Conservation (phyloP, 2,329 filamentous ascomycete species). For the Aspergillus floridensis region DNA sequence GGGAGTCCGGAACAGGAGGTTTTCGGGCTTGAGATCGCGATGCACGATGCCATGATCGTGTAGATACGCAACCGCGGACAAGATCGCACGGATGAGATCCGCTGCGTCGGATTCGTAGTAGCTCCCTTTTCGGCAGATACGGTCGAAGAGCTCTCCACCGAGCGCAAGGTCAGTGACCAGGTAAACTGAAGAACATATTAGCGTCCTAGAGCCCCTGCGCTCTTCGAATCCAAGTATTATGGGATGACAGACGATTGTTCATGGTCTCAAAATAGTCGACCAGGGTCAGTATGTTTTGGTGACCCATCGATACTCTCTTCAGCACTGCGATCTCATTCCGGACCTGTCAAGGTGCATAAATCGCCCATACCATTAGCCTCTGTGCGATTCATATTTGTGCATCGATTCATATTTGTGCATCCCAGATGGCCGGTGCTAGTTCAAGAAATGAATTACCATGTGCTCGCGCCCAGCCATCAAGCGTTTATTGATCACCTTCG, state of each 20-base stretch:
- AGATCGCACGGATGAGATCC: conserved; percentile 87
- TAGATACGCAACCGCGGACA: conserved; percentile 96
- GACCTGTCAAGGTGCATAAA: conserved; percentile 55
- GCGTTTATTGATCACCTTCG: conserved; percentile 98
- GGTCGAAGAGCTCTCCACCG: conserved; percentile 94
- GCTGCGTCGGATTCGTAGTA: conserved; percentile 98
- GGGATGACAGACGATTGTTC: conserved; percentile 71
- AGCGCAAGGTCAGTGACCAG: conserved; percentile 95
- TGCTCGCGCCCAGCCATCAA: conserved; percentile 97
- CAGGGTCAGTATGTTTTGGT: conserved; percentile 95
- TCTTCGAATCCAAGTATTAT: not conserved
- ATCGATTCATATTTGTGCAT: conserved; percentile 1
- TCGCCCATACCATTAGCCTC: conserved; percentile 11
- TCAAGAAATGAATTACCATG: conserved; percentile 67
- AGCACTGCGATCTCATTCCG: conserved; percentile 97
- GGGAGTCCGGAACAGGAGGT: conserved; percentile 91
- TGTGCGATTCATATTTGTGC: not conserved
- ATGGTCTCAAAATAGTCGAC: conserved; percentile 99
- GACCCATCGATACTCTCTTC: conserved; percentile 97
- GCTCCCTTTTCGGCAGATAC: conserved; percentile 96
- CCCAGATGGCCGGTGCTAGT: not conserved
- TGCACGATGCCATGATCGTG: conserved; percentile 99
- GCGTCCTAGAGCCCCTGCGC: not conserved
- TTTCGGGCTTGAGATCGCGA: conserved; percentile 95
- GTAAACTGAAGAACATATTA: conserved; percentile 61